Conservation (phyloP, 192 early-diverging fungal genomes). For the Linderina pennispora region DNA sequence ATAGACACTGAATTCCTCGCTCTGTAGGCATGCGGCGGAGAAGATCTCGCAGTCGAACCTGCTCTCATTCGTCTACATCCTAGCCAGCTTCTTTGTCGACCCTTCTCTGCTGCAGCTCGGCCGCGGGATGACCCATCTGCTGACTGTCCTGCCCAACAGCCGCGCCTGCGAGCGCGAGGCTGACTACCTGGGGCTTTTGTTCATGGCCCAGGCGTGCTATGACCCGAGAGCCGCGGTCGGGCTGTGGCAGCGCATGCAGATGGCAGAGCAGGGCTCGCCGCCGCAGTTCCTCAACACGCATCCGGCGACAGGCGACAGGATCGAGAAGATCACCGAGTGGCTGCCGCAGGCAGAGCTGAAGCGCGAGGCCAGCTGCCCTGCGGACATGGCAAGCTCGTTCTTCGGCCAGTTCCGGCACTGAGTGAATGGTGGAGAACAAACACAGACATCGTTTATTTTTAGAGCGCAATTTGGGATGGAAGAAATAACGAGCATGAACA, state of each 20-base stretch:
- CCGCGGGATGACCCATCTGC: constrained; percentile 57
- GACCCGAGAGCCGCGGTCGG: constrained; percentile 70
- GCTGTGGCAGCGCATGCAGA: constrained; percentile 85
- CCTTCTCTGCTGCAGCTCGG: constrained; percentile 52
- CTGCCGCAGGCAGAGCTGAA: constrained; percentile 35
- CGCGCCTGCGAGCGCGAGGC: constrained; percentile 89
- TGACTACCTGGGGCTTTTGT: constrained; percentile 78
- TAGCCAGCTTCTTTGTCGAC: constrained; percentile 64
- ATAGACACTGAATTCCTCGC: too few relatives aligned
- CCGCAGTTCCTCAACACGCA: constrained; percentile 81
- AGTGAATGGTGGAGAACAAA: too few relatives aligned
- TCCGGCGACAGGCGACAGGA: constrained; percentile 66
- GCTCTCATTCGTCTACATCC: constrained; percentile 50
- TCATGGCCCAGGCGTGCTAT: constrained; percentile 94
- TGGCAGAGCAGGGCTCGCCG: constrained; percentile 20
- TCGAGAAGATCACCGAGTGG: constrained; percentile 50
- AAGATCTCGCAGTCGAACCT: constrained; percentile 74
- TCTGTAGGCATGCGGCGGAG: constrained; percentile 87
- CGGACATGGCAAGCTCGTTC: constrained; percentile 11
- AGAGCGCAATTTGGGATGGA: too few relatives aligned
- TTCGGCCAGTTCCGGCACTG: constrained; percentile 4
- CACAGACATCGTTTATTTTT: too few relatives aligned
- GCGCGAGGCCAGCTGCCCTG: constrained; percentile 34
- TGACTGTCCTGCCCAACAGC: constrained; percentile 81
- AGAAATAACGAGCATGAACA: too few relatives aligned